phyloP scores from a whole-genome alignment of 805 yeast genomes.

The Starmerella tilneyi region DNA sequence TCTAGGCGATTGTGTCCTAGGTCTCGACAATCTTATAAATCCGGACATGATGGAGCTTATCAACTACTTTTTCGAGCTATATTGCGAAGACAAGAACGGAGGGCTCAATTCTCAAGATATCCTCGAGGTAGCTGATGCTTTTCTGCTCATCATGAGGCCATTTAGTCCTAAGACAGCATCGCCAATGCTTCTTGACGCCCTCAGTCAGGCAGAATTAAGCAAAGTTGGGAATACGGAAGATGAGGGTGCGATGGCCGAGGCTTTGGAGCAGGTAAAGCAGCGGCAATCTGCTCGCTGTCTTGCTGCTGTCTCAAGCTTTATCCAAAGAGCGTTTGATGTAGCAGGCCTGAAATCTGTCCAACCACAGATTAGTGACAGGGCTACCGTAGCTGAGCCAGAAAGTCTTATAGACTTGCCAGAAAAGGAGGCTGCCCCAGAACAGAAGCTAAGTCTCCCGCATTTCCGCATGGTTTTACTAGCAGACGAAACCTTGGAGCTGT shows the following conservation, averaged over 20 bases:
- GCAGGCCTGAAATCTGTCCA: conserved; percentile 18
- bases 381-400: conserved; percentile 27
- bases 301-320: conserved; percentile 75
- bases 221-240: conserved; percentile 29
- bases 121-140: conserved; percentile 75
- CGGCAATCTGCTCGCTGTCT: conserved; percentile 47
- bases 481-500: conserved; percentile 81
- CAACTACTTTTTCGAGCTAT: conserved; percentile 67
- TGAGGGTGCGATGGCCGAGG: conserved; percentile 33
- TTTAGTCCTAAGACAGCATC: conserved; percentile 59
- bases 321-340: conserved; percentile 71
- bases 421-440: not conserved
- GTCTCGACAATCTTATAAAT: conserved; percentile 58
- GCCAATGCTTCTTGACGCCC: conserved; percentile 41
- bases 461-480: conserved; percentile 92
- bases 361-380: conserved; percentile 15
- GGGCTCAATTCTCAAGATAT: conserved; percentile 63
- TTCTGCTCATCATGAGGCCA: conserved; percentile 70
- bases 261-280: conserved; percentile 43
- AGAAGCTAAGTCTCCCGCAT: conserved; percentile 39
- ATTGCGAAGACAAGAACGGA: conserved; percentile 26
- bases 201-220: conserved; percentile 42
- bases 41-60: conserved; percentile 69
- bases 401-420: conserved; percentile 33
- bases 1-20: conserved; percentile 59